Base-by-base conservation (phyloP, 1,284 basidiomycete species). In the Cryptococcus sp. region DNA sequence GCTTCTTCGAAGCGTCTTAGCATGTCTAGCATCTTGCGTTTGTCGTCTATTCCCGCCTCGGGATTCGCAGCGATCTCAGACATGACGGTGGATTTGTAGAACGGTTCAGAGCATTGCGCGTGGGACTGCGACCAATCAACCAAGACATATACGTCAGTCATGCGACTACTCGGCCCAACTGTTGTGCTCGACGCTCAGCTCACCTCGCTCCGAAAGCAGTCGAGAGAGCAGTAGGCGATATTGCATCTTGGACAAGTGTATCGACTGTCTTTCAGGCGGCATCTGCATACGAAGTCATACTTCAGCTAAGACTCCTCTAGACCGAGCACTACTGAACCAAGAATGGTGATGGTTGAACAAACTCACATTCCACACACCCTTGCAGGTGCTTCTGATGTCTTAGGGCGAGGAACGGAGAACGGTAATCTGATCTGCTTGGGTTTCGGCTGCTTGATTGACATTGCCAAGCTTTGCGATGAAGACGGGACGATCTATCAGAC, bases 401-500 rank as follows among this genome's bases (percentile, higher is more conserved):
- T 62, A 1, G 73, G 73, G 22, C 63, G 58, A 11, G 75, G 75
- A 13, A 77, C 75, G 6, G 57, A 49, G 64, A 77, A 77, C 0
- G 75, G 75, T 1, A 77, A 65, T 29, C 70, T 47, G 54, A 77
- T 75, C 62, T 75, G 74, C 13, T 60, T 57, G 5, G 66, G 71
- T 46, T 72, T 75, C 5, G 77, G 77, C 40, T 75, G 74, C 25
- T 72, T 73, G 52, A 78, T 75, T 5, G 71, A 70, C 70, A 73
- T 71, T 89, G 0, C 81, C 75, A 69, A 88, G 85, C 3, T 75
- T 63, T 0, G 86, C 81, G 4, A 77, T 65, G 16, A 59, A 55
- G 1, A 87, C 87, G 3, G 88, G 77, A 46, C 84, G 77, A 23
- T 87, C 81, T 2, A 34, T 2, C 2, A 34, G 29, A 34, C 2